Evolutionary conservation across 306 rosid species (phyloP).

Genomic region (Vigna unguiculata): DNA sequence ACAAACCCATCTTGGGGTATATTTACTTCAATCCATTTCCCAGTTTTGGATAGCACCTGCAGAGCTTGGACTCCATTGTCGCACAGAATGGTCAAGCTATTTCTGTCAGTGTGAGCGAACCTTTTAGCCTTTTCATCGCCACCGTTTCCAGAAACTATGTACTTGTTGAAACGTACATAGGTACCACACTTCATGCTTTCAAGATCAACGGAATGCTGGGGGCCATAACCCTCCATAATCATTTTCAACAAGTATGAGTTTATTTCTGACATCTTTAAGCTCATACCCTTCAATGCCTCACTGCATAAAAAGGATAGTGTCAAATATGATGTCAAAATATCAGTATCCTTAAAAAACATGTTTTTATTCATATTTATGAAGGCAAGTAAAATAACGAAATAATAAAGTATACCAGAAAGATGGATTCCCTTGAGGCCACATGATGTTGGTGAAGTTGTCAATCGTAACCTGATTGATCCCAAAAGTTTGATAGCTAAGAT

Average conservation of each 20-base stretch:
- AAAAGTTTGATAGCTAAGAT: constrained; percentile 55
- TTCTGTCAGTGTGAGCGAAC: constrained; percentile 53
- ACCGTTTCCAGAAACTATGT: constrained; percentile 36
- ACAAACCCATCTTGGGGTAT: constrained; percentile 44
- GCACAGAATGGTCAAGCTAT: constrained; percentile 47
- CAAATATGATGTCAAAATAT: no score
- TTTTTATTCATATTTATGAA: no score
- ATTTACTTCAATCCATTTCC: constrained; percentile 49
- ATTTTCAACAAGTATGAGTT: constrained; percentile 43
- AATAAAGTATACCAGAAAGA: constrained; percentile 41
- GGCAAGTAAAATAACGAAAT: no score
- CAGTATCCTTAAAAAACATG: no score
- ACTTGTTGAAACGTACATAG: constrained; percentile 46
- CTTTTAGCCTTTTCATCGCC: no score
- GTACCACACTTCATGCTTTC: no score
- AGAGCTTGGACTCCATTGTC: constrained; percentile 63
- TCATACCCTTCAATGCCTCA: constrained; percentile 47
- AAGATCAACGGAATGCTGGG: no score
- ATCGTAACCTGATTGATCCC: constrained; percentile 51
- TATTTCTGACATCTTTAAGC: constrained; percentile 46
- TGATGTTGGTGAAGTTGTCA: constrained; percentile 48
- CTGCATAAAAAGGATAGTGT: constrained; percentile 47
- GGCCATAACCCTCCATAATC: constrained; percentile 50
- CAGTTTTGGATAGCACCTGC: constrained; percentile 53
- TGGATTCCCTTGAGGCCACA: constrained; percentile 69